These are phyloP conservation scores for Lachnellula cervina DNA, from an alignment of 2,329 filamentous ascomycete species.

Conservation along the genomic window DNA sequence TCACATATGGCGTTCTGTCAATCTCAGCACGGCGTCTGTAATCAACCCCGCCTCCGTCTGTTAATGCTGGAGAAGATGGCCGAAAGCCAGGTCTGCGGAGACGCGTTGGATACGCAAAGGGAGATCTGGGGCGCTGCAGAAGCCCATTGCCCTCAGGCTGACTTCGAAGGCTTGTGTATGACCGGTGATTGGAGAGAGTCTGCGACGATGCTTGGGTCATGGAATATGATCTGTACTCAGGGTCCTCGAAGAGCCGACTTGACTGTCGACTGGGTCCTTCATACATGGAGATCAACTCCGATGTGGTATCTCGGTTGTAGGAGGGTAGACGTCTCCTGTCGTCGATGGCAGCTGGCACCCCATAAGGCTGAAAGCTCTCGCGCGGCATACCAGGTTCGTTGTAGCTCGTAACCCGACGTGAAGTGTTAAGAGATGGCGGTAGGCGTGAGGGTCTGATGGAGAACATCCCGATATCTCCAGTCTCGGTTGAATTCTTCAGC, in stretches of 20 bases:
- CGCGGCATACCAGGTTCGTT: slow-evolving; percentile 17
- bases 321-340: slow-evolving; percentile 44
- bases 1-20: slow-evolving; percentile 26
- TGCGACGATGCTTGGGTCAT: slow-evolving; percentile 44
- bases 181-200: slow-evolving; percentile 43
- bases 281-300: slow-evolving; percentile 53
- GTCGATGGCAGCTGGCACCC: slow-evolving; percentile 31
- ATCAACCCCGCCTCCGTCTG: slow-evolving; percentile 30
- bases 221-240: slow-evolving; percentile 48
- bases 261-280: slow-evolving; percentile 46
- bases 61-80: slow-evolving; percentile 31
- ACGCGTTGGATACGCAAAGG: slow-evolving; percentile 54
- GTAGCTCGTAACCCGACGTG: slow-evolving; percentile 17
- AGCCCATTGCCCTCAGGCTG: slow-evolving; percentile 37
- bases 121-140: slow-evolving; percentile 51
- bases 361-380: slow-evolving; percentile 22
- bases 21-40: slow-evolving; percentile 32
- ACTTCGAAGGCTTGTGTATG: slow-evolving; percentile 45
- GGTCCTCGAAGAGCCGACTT: slow-evolving; percentile 39
- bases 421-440: slow-evolving; percentile 20
- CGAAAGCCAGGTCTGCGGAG: slow-evolving; percentile 47
- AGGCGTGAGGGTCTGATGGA: slow-evolving; percentile 44
- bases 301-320: slow-evolving; percentile 43
- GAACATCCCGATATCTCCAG: slow-evolving; percentile 59
- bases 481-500: slow-evolving; percentile 62